These are phyloP conservation scores for Umbelopsis isabellina DNA, from an alignment of 192 early-diverging fungal species.

Conservation along the genomic window DNA sequence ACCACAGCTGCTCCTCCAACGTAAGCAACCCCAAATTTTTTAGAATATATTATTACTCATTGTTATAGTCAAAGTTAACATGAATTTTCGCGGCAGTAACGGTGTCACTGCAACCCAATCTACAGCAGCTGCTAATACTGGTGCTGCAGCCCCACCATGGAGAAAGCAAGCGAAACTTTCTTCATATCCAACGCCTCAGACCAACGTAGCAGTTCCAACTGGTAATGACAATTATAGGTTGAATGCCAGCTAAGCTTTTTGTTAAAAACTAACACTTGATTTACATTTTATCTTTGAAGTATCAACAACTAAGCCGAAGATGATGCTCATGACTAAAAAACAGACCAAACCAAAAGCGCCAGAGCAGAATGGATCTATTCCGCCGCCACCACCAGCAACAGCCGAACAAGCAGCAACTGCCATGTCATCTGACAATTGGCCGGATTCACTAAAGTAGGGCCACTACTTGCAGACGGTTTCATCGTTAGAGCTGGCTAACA, in stretches of 20 bases:
- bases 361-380: background rate
- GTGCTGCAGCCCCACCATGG: background rate
- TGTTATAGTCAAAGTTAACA: too few species aligned
- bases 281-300: background rate
- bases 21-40: background rate
- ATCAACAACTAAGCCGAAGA: background rate
- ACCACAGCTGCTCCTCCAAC: background rate
- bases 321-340: slow-evolving; percentile 17
- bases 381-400: background rate
- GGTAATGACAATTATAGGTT: background rate
- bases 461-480: background rate
- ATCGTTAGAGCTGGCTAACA: background rate
- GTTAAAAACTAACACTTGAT: background rate
- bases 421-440: slow-evolving; percentile 21
- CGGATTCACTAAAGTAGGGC: slow-evolving; percentile 23
- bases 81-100: background rate
- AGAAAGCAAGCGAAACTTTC: background rate
- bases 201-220: background rate
- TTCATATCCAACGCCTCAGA: background rate
- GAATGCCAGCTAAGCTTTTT: background rate
- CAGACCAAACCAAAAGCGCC: background rate
- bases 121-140: background rate
- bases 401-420: background rate
- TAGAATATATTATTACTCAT: background rate
- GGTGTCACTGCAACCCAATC: background rate